Conservation (phyloP, 2,329 filamentous ascomycete species). For the Aciculosporium take region DNA sequence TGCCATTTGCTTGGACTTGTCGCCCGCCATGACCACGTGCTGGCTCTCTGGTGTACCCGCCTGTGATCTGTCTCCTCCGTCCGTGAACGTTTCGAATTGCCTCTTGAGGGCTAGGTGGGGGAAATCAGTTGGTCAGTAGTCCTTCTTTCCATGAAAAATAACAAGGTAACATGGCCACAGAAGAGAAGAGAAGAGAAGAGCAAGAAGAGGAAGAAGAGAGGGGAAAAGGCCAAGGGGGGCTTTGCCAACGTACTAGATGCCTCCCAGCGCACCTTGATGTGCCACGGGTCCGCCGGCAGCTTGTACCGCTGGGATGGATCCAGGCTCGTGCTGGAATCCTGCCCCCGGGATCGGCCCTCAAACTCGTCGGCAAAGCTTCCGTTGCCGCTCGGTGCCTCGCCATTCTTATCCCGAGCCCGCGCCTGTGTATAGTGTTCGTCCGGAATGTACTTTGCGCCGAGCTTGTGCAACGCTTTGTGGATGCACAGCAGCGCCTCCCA, state of each 20-base stretch:
- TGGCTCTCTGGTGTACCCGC: conserved; percentile 20
- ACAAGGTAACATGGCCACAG: too few relatives aligned
- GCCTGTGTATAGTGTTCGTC: conserved; percentile 44
- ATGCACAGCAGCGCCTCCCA: conserved; percentile 91
- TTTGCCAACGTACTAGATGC: conserved; percentile 56
- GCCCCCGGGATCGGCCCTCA: conserved; percentile 19
- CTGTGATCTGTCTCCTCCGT: conserved; percentile 8
- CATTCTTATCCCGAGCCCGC: conserved; percentile 26
- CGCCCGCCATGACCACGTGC: conserved; percentile 23
- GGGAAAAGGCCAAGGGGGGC: neutral
- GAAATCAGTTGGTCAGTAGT: neutral
- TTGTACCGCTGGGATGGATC: conserved; percentile 54
- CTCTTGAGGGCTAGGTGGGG: conserved; percentile 6
- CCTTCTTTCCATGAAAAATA: neutral
- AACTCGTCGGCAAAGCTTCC: conserved; percentile 28
- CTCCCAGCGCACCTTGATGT: conserved; percentile 78
- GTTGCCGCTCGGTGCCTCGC: conserved; percentile 20
- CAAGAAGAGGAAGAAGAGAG: too few relatives aligned
- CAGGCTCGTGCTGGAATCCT: conserved; percentile 25
- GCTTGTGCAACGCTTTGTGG: conserved; percentile 76
- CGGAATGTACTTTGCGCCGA: conserved; percentile 77
- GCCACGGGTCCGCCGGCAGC: conserved; percentile 89
- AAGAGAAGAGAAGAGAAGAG: neutral
- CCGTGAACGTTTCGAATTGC: conserved; percentile 1
- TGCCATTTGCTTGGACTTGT: conserved; percentile 33